phyloP scores from a whole-genome alignment of 768 basidiomycete species.

The Mycena alexandri region DNA sequence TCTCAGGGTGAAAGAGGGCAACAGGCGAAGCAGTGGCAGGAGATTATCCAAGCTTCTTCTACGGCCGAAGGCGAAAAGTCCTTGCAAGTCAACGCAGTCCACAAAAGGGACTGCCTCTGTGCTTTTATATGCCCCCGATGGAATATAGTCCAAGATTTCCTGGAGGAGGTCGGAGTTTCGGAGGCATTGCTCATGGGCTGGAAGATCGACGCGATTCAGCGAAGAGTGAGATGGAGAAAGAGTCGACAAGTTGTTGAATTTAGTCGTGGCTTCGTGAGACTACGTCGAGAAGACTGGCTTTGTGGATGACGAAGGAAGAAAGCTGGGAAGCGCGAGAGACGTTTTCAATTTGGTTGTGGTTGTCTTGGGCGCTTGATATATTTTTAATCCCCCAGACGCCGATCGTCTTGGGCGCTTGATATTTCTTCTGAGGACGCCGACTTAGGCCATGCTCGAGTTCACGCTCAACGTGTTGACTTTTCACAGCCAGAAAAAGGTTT shows the following conservation, averaged over 20 bases:
- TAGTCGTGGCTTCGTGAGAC: no score
- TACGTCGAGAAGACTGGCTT: no score
- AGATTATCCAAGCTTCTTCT: constrained; percentile 19
- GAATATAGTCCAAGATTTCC: constrained; percentile 4
- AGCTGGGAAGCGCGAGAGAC: no score
- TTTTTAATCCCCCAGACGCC: no score
- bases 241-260: neutral
- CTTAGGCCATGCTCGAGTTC: no score
- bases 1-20: constrained; percentile 7
- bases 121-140: constrained; percentile 3
- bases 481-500: no score
- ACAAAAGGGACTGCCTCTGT: constrained; percentile 1
- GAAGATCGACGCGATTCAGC: neutral
- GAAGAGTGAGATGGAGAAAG: neutral
- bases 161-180: constrained; percentile 20
- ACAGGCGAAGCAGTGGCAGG: constrained; percentile 6
- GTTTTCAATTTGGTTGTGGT: no score
- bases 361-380: no score
- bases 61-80: constrained; percentile 14
- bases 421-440: no score
- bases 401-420: no score
- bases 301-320: no score
- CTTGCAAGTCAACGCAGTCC: constrained; percentile 15
- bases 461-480: no score
- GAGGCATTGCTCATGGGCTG: constrained; percentile 15